phyloP scores from a whole-genome alignment of 106 monocot species.

The Posidonia australis region DNA sequence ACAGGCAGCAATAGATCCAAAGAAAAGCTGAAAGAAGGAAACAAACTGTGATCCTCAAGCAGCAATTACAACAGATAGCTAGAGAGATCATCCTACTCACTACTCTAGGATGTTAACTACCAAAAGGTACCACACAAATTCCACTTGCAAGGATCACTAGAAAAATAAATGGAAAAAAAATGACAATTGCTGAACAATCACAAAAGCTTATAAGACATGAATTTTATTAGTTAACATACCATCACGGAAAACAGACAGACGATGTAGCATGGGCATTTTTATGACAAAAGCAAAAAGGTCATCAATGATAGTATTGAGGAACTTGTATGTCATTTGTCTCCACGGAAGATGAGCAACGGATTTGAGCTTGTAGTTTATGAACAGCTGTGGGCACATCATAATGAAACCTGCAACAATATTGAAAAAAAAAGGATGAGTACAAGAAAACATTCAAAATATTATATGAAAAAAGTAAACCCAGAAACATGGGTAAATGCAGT shows the following conservation, averaged over 20 bases:
- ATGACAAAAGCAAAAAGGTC: conserved; percentile 97
- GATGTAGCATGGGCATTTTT: conserved; percentile 95
- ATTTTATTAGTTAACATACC: conserved; percentile 27
- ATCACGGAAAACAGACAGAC: conserved; percentile 94
- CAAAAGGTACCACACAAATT: too few species aligned
- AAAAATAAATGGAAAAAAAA: too few species aligned
- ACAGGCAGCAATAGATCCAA: too few species aligned
- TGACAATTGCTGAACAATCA: neutral
- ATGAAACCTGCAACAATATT: conserved; percentile 66
- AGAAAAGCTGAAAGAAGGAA: too few species aligned
- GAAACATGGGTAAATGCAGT: too few species aligned
- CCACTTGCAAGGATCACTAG: too few species aligned
- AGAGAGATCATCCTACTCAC: too few species aligned
- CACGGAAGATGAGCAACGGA: conserved; percentile 97
- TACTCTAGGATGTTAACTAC: too few species aligned
- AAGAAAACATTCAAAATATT: neutral
- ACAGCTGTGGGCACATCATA: conserved; percentile 98
- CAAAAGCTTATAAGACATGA: neutral
- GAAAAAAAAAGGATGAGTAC: neutral
- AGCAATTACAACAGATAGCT: too few species aligned
- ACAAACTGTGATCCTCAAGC: too few species aligned
- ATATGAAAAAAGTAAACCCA: neutral
- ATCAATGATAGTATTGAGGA: conserved; percentile 93
- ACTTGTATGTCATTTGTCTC: conserved; percentile 99
- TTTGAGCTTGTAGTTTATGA: conserved; percentile 93